Percentiles rank a stretch among this genome's conserved stretches.
Evolutionary conservation across 129 eudicot genomes (phyloP).

Genomic region (Pittosporum tobira): DNA sequence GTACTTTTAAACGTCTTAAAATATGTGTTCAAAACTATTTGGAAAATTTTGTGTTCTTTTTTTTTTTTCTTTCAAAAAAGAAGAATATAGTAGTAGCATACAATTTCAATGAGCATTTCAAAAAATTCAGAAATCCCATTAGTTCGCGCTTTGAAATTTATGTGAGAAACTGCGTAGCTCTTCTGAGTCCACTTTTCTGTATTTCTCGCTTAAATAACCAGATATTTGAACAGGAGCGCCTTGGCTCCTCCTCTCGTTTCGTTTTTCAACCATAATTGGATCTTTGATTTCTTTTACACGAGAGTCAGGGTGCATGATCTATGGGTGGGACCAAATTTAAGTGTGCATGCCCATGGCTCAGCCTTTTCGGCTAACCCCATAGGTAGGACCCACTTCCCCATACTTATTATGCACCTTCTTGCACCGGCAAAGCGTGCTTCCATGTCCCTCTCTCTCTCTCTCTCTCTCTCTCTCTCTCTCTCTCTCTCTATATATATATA

Average conservation of each 20-base stretch:
- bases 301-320: too few relatives aligned
- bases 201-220: background rate
- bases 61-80: too few relatives aligned
- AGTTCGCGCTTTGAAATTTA: too few relatives aligned
- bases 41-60: too few relatives aligned
- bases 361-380: slow-evolving; percentile 11
- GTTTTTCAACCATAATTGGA: background rate
- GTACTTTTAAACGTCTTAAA: too few relatives aligned
- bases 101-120: too few relatives aligned
- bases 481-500: background rate
- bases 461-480: background rate
- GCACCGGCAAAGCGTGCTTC: slow-evolving; percentile 47
- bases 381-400: slow-evolving; percentile 20
- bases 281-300: too few relatives aligned
- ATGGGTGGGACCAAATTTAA: slow-evolving; percentile 2
- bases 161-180: background rate
- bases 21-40: too few relatives aligned
- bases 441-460: slow-evolving; percentile 13
- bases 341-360: slow-evolving; percentile 4
- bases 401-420: slow-evolving; percentile 18
- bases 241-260: background rate
- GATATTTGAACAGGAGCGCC: background rate
- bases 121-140: too few relatives aligned
- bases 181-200: background rate
- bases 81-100: too few relatives aligned